Evolutionary conservation across 768 basidiomycete genomes (phyloP), one percentile per base, ranked within the genome.

Genomic region (Filobasidium floriforme): DNA sequence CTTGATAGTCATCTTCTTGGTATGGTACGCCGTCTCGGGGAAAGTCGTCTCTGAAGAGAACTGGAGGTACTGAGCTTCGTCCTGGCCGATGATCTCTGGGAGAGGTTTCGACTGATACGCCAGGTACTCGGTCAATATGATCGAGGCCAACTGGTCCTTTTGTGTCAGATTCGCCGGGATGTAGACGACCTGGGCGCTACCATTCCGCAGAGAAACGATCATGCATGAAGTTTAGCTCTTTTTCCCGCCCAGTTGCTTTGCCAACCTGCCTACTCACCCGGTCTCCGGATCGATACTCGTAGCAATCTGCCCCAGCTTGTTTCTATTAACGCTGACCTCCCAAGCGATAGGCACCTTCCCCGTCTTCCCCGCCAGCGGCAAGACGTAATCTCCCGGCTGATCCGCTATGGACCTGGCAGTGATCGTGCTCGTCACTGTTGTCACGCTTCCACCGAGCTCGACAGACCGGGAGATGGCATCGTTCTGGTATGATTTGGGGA

Each of bases 341-440:
- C 76, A 79, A 71, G 74, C 77, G 19, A 72, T 72, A 14, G 74
- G 72, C 37, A 66, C 70, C 28, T 71, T 72, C 24, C 72, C 66
- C 24, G 61, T 63, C 32, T 70, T 71, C 28, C 73, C 65, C 28
- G 65, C 66, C 28, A 79, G 62, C 0, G 75, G 73, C 2, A 80
- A 59, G 41, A 69, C 66, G 65, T 79, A 80, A 40, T 82, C 82
- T 12, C 67, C 71, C 22, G 86, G 82, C 41, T 81, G 83, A 66
- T 84, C 81, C 69, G 85, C 82, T 52, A 88, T 83, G 43, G 89
- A 85, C 75, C 85, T 89, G 76, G 91, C 85, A 22, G 88, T 86
- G 79, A 88, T 96, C 59, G 90, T 89, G 55, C 92, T 94, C 62
- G 86, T 89, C 82, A 92, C 85, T 81, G 88, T 87, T 64, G 91